Conservation (phyloP, 1,284 basidiomycete species). For the Trichosporon sp. region DNA sequence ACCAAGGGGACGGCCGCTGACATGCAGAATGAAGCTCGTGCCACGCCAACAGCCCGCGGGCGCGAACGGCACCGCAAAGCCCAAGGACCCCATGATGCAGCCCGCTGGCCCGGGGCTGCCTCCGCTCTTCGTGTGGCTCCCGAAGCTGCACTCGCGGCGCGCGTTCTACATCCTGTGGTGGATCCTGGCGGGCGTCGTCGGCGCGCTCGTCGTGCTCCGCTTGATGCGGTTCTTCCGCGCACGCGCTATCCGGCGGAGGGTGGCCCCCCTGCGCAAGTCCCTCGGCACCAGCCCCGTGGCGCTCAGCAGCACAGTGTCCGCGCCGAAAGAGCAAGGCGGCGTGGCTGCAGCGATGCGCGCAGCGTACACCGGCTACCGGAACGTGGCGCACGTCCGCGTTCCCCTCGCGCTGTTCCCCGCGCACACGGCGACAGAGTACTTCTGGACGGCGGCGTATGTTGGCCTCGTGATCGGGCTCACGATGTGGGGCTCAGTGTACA, state of each 20-base stretch:
- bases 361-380: background rate
- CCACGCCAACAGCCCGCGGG: background rate
- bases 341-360: background rate
- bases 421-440: background rate
- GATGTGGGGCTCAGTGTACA: background rate
- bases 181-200: background rate
- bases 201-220: background rate
- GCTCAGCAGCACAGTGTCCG: too few species aligned
- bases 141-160: background rate
- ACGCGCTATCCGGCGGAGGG: background rate
- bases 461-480: slow-evolving; percentile 7
- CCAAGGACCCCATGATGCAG: background rate
- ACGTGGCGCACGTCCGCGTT: slow-evolving; percentile 5
- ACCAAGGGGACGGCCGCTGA: too few species aligned
- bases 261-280: background rate
- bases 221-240: slow-evolving; percentile 6
- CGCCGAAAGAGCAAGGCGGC: background rate
- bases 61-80: slow-evolving; percentile 5
- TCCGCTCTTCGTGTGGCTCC: background rate
- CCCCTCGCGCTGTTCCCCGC: slow-evolving; percentile 3
- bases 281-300: too few species aligned
- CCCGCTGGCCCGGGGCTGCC: background rate
- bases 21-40: background rate
- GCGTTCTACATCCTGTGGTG: background rate
- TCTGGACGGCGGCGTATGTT: slow-evolving; percentile 5